Percentiles rank a stretch among this genome's conserved stretches.
Conservation (phyloP, 306 rosid species). For the Dalbergia cochinchinensis region DNA sequence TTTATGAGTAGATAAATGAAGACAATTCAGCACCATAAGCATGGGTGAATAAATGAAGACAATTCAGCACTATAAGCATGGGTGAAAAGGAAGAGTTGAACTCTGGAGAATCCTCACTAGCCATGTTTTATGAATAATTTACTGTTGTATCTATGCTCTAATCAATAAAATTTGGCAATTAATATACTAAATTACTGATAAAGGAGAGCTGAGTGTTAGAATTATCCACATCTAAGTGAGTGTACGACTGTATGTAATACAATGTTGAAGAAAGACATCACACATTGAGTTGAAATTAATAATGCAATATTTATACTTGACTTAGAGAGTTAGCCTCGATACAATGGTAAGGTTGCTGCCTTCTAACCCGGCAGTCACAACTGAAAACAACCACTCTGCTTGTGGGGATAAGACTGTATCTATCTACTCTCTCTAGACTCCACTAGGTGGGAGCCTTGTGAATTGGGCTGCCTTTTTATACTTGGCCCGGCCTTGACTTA, state of each 20-base stretch:
- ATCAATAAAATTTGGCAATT: conserved; percentile 27
- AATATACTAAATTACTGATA: background rate
- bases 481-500: conserved; percentile 13
- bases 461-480: background rate
- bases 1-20: background rate
- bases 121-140: conserved; percentile 11
- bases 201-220: background rate
- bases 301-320: conserved; percentile 1
- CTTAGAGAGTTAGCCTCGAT: background rate
- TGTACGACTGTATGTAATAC: background rate
- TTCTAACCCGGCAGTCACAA: too few relatives aligned
- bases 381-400: too few relatives aligned
- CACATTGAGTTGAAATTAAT: conserved; percentile 8
- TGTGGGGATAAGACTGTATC: too few relatives aligned
- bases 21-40: conserved; percentile 15
- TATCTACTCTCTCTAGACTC: too few relatives aligned
- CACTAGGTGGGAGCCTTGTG: too few relatives aligned
- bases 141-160: conserved; percentile 12
- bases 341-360: too few relatives aligned
- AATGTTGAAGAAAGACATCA: conserved; percentile 23
- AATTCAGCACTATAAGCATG: conserved; percentile 15
- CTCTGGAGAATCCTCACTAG: conserved; percentile 11
- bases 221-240: background rate
- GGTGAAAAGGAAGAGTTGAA: conserved; percentile 3
- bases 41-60: conserved; percentile 11